Conservation (phyloP, 2,329 filamentous ascomycete genomes). For the Pleurostoma richardsiae region DNA sequence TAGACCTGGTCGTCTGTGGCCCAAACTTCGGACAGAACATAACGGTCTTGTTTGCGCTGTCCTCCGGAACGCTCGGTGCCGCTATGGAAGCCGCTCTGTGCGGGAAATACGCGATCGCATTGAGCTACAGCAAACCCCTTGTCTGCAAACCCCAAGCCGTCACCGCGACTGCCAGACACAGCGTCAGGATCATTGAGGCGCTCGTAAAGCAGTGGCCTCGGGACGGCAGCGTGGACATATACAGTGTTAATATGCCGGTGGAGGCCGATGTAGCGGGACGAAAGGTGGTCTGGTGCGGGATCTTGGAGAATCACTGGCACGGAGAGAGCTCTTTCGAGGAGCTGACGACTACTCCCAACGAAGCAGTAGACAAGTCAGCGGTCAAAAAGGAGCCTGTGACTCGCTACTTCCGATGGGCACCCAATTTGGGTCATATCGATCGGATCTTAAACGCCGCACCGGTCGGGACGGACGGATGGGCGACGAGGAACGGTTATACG, state of each 20-base stretch:
- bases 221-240: slow-evolving; percentile 69
- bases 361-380: slow-evolving; percentile 51
- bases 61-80: slow-evolving; percentile 70
- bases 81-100: slow-evolving; percentile 74
- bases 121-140: slow-evolving; percentile 72
- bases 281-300: slow-evolving; percentile 75
- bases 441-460: no score
- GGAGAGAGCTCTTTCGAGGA: slow-evolving; percentile 80
- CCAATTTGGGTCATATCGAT: no score
- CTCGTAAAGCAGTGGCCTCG: slow-evolving; percentile 68
- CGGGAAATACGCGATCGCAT: slow-evolving; percentile 65
- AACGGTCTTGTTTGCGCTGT: slow-evolving; percentile 72
- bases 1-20: slow-evolving; percentile 73
- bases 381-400: no score
- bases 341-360: slow-evolving; percentile 59
- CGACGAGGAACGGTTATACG: no score
- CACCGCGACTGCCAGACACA: slow-evolving; percentile 66
- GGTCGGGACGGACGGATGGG: no score
- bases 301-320: slow-evolving; percentile 88
- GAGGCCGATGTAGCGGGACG: slow-evolving; percentile 65
- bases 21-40: slow-evolving; percentile 81
- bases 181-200: slow-evolving; percentile 73
- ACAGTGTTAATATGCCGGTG: slow-evolving; percentile 84
- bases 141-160: slow-evolving; percentile 80
- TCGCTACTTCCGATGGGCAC: no score